Percentiles rank a stretch among this genome's conserved stretches.
Evolutionary conservation across 805 yeast genomes (phyloP).

Genomic region (Millerozyma miso): DNA sequence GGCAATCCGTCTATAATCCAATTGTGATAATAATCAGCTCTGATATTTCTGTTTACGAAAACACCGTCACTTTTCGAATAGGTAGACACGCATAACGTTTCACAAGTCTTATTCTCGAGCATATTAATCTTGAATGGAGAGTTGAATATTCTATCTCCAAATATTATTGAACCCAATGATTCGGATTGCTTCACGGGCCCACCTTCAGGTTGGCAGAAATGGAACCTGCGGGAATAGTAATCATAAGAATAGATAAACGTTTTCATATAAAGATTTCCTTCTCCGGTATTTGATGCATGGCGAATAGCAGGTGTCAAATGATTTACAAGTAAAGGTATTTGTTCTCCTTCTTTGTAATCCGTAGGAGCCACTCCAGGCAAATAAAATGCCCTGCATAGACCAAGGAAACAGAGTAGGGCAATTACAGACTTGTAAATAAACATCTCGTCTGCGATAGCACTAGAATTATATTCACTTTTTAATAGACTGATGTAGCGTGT

Average conservation of each 20-base stretch:
- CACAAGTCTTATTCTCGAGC: conserved; percentile 70
- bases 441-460: background rate
- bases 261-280: conserved; percentile 34
- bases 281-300: conserved; percentile 20
- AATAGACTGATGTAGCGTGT: background rate
- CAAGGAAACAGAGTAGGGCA: conserved; percentile 14
- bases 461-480: background rate
- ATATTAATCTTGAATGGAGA: conserved; percentile 83
- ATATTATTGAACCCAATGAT: conserved; percentile 85
- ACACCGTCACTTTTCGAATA: conserved; percentile 65
- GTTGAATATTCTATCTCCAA: conserved; percentile 92
- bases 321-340: conserved; percentile 77
- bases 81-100: conserved; percentile 54
- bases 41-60: conserved; percentile 74
- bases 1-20: conserved; percentile 97
- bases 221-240: conserved; percentile 78
- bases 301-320: conserved; percentile 79
- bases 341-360: conserved; percentile 69
- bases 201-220: conserved; percentile 73
- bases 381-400: conserved; percentile 57
- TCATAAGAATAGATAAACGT: conserved; percentile 71
- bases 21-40: conserved; percentile 80
- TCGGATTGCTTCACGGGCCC: conserved; percentile 75
- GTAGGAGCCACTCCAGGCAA: conserved; percentile 97
- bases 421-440: background rate